Base-by-base conservation (phyloP, 768 basidiomycete genomes). In the Suillus clintonianus region DNA sequence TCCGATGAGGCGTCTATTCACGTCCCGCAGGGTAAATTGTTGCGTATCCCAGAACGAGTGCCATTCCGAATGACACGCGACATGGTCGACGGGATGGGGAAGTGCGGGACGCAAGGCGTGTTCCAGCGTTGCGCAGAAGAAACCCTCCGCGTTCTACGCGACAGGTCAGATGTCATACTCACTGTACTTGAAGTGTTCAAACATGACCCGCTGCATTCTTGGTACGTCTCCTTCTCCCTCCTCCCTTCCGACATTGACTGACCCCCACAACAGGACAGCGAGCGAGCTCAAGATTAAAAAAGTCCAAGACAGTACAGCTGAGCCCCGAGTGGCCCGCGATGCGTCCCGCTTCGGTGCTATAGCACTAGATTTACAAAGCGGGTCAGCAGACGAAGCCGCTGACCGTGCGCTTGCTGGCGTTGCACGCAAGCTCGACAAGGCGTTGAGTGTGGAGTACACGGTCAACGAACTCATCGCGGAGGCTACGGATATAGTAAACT, bases 121-220 rank as follows among this genome's bases (percentile, higher is more conserved):
- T 99, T 97, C 81, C 89, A 96, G 65, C 86, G 94, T 15, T 98
- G 97, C 71, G 89, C 94, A 1, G 95, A 99, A 77, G 94, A 99
- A 76, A 97, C 96, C 0, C 77, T 99, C 8, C 88, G 95, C 14
- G 97, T 99, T 5, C 80, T 99, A 39, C 86, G 96, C 13, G 89
- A 91, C 43, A 86, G 89, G 11, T 92, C 93, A 0, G 91, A 89
- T 39, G 87, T 97, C 51, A 89, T 99, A 71, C 87, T 95, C 85
- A 98, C 96, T 1, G 91, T 99, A 4, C 82, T 99, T 42, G 96
- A 97, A 71, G 97, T 98, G 15, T 97, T 99, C 86, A 94, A 92
- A 74, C 87, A 97, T 71, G 97, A 99, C 74, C 97, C 97, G 6
- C 83, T 99, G 22, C 92, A 98, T 69, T 89, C 87, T 36, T 99